Percentiles rank a stretch among this genome's conserved stretches.
Evolutionary conservation across 1,284 basidiomycete genomes (phyloP).

Genomic region (Tausonia pullulans): DNA sequence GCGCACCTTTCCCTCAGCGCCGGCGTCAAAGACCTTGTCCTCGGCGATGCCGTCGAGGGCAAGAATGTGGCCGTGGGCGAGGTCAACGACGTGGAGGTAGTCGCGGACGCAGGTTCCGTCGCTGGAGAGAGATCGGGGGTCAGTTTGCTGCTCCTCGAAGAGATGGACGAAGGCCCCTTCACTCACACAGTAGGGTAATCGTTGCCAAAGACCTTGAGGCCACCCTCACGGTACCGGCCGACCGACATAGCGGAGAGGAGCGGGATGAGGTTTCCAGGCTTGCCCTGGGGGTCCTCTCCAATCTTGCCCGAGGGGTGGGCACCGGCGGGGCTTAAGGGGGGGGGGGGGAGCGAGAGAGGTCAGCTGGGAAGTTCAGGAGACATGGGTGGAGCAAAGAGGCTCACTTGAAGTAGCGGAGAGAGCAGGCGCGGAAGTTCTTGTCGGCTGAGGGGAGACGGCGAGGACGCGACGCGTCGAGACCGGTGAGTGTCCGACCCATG

Average conservation of each 20-base stretch:
- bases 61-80: slow-evolving; percentile 84
- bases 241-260: slow-evolving; percentile 91
- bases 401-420: slow-evolving; percentile 94
- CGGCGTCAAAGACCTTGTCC: slow-evolving; percentile 31
- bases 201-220: slow-evolving; percentile 89
- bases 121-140: slow-evolving; percentile 31
- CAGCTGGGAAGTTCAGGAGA: neutral
- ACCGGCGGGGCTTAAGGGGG: slow-evolving; percentile 75
- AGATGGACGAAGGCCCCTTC: neutral
- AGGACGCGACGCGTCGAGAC: neutral
- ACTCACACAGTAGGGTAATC: slow-evolving; percentile 89
- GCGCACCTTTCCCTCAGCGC: slow-evolving; percentile 6
- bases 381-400: slow-evolving; percentile 24
- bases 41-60: slow-evolving; percentile 63
- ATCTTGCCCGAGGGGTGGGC: slow-evolving; percentile 92
- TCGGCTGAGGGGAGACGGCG: slow-evolving; percentile 42
- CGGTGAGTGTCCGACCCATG: too few species aligned
- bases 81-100: slow-evolving; percentile 94
- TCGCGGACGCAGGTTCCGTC: slow-evolving; percentile 97
- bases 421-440: slow-evolving; percentile 65
- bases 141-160: neutral
- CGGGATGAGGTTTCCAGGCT: slow-evolving; percentile 90
- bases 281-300: slow-evolving; percentile 90
- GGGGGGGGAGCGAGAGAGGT: slow-evolving; percentile 14
- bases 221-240: slow-evolving; percentile 69